A percentile compares a stretch with the other conserved stretches of the same genome.
Conservation (phyloP, 768 basidiomycete species). For the Phylloporus sp. region DNA sequence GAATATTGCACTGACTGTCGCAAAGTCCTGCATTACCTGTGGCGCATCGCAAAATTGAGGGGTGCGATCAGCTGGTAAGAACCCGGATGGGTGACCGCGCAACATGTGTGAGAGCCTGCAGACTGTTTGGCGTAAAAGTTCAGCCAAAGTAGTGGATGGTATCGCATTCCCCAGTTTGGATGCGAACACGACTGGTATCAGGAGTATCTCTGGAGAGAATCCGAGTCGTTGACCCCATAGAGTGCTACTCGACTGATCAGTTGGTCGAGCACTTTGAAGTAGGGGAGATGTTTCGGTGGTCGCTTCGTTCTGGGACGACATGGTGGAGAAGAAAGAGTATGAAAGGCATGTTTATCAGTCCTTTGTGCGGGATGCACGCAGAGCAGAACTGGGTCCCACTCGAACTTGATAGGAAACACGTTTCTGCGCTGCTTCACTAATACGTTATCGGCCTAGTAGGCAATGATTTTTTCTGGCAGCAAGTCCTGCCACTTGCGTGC, state of each 20-base stretch:
- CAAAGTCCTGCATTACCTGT: constrained; percentile 20
- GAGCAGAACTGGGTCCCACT: neutral
- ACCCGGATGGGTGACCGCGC: constrained; percentile 4
- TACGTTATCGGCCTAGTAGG: neutral
- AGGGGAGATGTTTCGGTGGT: constrained; percentile 10
- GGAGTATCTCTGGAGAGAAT: constrained; percentile 16
- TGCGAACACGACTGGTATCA: constrained; percentile 27
- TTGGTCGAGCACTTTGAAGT: constrained; percentile 2
- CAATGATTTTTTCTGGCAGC: neutral
- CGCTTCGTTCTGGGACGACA: constrained; percentile 7
- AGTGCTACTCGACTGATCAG: neutral
- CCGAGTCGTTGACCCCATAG: neutral
- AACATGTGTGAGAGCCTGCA: constrained; percentile 24
- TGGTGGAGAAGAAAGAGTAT: neutral
- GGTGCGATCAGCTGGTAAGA: constrained; percentile 9
- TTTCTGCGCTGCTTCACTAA: neutral
- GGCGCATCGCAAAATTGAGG: constrained; percentile 19
- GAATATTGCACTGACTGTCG: constrained; percentile 16
- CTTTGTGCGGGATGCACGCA: neutral
- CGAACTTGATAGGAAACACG: neutral
- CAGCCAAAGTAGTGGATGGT: constrained; percentile 25
- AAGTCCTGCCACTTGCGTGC: neutral
- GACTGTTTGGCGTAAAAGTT: constrained; percentile 22
- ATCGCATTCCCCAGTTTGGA: constrained; percentile 20
- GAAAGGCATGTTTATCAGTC: neutral